A percentile compares a stretch with the other conserved stretches of the same genome.
Evolutionary conservation across 805 yeast genomes (phyloP).

Genomic region (Wickerhamomyces ciferrii): DNA sequence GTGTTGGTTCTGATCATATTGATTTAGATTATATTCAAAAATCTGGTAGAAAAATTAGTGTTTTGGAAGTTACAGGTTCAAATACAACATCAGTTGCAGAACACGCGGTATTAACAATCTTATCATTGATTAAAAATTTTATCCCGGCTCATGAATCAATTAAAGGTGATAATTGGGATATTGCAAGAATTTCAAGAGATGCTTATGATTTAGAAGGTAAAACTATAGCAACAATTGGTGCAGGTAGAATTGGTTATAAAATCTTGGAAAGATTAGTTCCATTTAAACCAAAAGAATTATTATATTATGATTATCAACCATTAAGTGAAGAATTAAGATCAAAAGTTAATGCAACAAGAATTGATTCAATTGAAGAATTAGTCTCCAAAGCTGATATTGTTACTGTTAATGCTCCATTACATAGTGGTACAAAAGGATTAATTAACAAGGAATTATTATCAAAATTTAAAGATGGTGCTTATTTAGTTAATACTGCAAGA

Average conservation of each 20-base stretch:
- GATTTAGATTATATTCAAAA: constrained; percentile 61
- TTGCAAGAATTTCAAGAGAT: constrained; percentile 70
- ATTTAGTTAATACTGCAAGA: constrained; percentile 75
- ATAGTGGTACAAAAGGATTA: constrained; percentile 61
- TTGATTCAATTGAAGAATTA: constrained; percentile 56
- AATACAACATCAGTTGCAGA: constrained; percentile 80
- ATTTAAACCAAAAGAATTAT: constrained; percentile 68
- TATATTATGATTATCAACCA: constrained; percentile 72
- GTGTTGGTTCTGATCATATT: constrained; percentile 81
- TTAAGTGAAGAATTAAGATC: constrained; percentile 54
- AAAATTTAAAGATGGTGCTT: constrained; percentile 68
- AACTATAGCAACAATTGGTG: constrained; percentile 75
- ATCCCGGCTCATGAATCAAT: constrained; percentile 76
- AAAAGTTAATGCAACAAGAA: constrained; percentile 55
- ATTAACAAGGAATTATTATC: constrained; percentile 61
- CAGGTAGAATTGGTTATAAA: constrained; percentile 77
- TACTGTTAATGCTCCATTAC: constrained; percentile 74
- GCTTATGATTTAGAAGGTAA: constrained; percentile 73
- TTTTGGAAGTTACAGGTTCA: constrained; percentile 78
- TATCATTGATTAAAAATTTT: constrained; percentile 68
- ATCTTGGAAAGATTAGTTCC: constrained; percentile 68
- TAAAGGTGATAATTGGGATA: constrained; percentile 61
- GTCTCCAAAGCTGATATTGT: constrained; percentile 66
- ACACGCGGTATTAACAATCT: constrained; percentile 71
- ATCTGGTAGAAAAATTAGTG: constrained; percentile 57